Conservation (phyloP, 768 basidiomycete genomes). For the Leccinellum luteum region DNA sequence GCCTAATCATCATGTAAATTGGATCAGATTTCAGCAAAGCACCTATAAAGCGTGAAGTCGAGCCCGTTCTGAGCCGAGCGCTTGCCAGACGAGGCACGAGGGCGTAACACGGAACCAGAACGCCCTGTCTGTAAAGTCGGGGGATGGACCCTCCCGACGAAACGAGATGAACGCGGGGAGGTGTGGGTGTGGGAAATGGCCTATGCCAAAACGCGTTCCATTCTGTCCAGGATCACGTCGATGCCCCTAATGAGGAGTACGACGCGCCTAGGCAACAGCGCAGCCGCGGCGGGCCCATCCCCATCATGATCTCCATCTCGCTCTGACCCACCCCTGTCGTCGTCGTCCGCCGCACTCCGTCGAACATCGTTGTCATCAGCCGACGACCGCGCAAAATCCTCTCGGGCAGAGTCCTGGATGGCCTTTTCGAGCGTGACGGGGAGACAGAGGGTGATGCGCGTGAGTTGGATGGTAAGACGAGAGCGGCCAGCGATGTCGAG, state of each 20-base stretch:
- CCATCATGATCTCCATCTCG: slow-evolving; percentile 8
- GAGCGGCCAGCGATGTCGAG: slow-evolving; percentile 75
- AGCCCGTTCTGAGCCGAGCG: background rate
- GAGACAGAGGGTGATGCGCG: slow-evolving; percentile 70
- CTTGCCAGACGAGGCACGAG: background rate
- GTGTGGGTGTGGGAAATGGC: background rate
- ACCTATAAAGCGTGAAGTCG: background rate
- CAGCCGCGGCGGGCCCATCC: slow-evolving; percentile 19
- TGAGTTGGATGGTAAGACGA: slow-evolving; percentile 72
- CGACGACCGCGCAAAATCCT: slow-evolving; percentile 3
- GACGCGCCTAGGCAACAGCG: slow-evolving; percentile 56
- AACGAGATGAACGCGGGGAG: background rate
- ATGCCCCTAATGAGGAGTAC: slow-evolving; percentile 59
- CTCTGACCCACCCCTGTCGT: too few species aligned
- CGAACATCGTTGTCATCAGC: background rate
- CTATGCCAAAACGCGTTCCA: slow-evolving; percentile 52
- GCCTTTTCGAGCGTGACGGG: slow-evolving; percentile 74
- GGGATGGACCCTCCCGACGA: background rate
- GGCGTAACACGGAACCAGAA: background rate
- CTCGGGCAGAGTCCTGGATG: slow-evolving; percentile 40
- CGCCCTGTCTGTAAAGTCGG: background rate
- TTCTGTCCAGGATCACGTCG: slow-evolving; percentile 60
- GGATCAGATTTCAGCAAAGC: background rate
- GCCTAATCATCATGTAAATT: slow-evolving; percentile 14
- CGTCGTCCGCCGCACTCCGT: slow-evolving; percentile 3